Evolutionary conservation across 139 green algal genomes (phyloP).

Genomic region (Micractinium sp.): DNA sequence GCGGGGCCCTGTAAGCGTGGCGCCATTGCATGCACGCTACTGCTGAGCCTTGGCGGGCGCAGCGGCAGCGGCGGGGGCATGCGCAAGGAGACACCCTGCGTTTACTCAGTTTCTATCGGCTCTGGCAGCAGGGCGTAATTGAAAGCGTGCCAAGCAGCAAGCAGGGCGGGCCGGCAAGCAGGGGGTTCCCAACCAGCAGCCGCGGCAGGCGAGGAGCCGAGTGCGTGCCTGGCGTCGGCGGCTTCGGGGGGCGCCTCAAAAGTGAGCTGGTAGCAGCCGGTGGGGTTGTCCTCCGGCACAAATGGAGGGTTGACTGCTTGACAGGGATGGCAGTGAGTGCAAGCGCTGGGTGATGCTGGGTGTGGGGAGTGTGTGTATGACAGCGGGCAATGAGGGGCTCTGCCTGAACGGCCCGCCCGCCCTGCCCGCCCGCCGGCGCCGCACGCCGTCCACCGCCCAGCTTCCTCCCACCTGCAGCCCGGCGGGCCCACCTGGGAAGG

Average conservation of each 20-base stretch:
- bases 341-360: background rate
- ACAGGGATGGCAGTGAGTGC: background rate
- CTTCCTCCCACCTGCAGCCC: background rate
- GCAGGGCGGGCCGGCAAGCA: too few species aligned
- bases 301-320: conserved; percentile 78
- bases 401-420: too few species aligned
- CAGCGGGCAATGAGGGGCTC: background rate
- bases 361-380: background rate
- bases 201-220: too few species aligned
- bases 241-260: conserved; percentile 67
- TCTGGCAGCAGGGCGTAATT: background rate
- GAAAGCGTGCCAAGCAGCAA: background rate
- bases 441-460: too few species aligned
- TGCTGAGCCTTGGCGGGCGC: too few species aligned
- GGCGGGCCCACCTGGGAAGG: conserved; percentile 73
- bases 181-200: too few species aligned
- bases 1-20: too few species aligned
- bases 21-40: too few species aligned
- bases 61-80: too few species aligned
- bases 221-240: background rate
- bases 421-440: background rate
- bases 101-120: background rate
- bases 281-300: conserved; percentile 91
- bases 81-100: too few species aligned
- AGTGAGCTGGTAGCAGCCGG: conserved; percentile 83